Evolutionary conservation across 768 basidiomycete species (phyloP).

Genomic region (Cytidiella melzeri): DNA sequence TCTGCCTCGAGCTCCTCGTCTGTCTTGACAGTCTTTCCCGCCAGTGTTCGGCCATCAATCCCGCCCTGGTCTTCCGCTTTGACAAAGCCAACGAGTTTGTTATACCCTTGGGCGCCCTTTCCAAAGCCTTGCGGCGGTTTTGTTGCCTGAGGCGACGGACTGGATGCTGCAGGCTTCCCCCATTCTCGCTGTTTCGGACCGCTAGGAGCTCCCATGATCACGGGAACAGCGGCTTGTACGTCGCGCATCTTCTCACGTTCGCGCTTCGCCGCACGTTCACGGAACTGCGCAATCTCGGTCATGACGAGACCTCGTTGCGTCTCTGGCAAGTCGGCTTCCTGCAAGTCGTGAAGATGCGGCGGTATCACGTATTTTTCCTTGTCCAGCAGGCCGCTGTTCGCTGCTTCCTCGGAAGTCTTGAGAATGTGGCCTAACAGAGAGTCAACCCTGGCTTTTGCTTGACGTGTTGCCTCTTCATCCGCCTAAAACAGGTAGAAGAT

Average conservation of each 20-base stretch:
- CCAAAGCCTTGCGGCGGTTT: slow-evolving; percentile 48
- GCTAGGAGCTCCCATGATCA: slow-evolving; percentile 44
- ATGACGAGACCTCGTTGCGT: slow-evolving; percentile 89
- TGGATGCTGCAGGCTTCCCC: slow-evolving; percentile 52
- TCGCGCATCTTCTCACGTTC: slow-evolving; percentile 87
- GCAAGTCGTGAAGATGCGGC: slow-evolving; percentile 93
- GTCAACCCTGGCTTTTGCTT: slow-evolving; percentile 60
- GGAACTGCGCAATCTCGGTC: slow-evolving; percentile 93
- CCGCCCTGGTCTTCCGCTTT: slow-evolving; percentile 49
- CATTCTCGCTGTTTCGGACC: slow-evolving; percentile 76
- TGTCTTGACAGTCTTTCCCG: slow-evolving; percentile 48
- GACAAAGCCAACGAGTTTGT: slow-evolving; percentile 80
- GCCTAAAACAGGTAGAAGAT: slow-evolving; percentile 35
- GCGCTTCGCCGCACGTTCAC: slow-evolving; percentile 87
- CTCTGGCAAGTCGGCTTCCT: slow-evolving; percentile 95
- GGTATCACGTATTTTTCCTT: slow-evolving; percentile 89
- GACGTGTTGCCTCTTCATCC: slow-evolving; percentile 60
- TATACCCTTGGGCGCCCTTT: slow-evolving; percentile 70
- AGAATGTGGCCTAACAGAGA: slow-evolving; percentile 67
- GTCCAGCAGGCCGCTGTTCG: slow-evolving; percentile 67
- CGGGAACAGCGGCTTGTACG: slow-evolving; percentile 44
- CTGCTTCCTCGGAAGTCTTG: slow-evolving; percentile 65
- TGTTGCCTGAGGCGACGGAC: slow-evolving; percentile 19
- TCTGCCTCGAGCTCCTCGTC: slow-evolving; percentile 89
- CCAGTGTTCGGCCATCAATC: slow-evolving; percentile 24